These are phyloP conservation scores for Platanus orientalis DNA, from an alignment of 164 flowering plant species.

Conservation along the genomic window DNA sequence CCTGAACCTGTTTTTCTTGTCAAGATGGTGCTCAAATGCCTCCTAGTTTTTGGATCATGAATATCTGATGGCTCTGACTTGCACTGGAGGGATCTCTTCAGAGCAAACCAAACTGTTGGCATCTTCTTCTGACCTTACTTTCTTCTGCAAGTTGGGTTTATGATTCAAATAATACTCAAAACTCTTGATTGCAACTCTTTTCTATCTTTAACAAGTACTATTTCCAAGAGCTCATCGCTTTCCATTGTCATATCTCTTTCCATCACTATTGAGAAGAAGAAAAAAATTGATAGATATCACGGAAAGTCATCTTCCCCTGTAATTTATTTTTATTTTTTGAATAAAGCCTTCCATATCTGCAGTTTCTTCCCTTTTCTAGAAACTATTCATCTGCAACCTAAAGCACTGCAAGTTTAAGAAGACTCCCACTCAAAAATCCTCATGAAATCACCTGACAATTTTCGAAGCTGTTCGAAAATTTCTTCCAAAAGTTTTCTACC, in stretches of 20 bases:
- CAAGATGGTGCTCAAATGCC: constrained; percentile 54
- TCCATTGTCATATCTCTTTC: constrained; percentile 8
- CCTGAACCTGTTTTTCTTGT: constrained; percentile 64
- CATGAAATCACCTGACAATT: not conserved
- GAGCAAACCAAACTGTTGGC: constrained; percentile 90
- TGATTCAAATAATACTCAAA: constrained; percentile 9
- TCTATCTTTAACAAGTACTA: not conserved
- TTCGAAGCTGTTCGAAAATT: not conserved
- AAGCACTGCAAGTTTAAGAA: not conserved
- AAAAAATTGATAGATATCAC: too few species aligned
- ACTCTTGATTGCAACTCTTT: not conserved
- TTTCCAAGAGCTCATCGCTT: constrained; percentile 10
- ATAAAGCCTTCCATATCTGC: not conserved
- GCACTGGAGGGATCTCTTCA: constrained; percentile 85
- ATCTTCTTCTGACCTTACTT: constrained; percentile 23
- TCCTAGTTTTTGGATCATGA: constrained; percentile 67
- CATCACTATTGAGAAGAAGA: not conserved
- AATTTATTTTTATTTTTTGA: not conserved
- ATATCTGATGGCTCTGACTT: constrained; percentile 83
- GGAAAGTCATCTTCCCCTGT: not conserved
- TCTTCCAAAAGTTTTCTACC: not conserved
- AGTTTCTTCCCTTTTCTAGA: too few species aligned
- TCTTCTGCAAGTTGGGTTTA: constrained; percentile 1
- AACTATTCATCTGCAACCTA: not conserved
- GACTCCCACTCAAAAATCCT: not conserved